Evolutionary conservation across 305 asterid genomes (phyloP).

Genomic region (Withania somnifera): DNA sequence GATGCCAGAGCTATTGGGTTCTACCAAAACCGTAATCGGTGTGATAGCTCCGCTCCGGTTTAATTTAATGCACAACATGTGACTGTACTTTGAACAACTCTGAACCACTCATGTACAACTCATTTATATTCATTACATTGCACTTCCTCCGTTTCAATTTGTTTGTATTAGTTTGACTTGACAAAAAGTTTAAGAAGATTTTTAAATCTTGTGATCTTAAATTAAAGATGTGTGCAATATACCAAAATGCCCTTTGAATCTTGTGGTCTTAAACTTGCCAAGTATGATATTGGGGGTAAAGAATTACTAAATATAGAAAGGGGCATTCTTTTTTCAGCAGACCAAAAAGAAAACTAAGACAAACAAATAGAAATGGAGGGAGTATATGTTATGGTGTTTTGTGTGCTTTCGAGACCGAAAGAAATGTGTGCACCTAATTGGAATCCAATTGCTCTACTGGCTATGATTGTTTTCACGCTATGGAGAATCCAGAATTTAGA

Average conservation of each 20-base stretch:
- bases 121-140: neutral
- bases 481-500: neutral
- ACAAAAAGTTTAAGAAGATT: neutral
- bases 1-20: neutral
- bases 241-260: neutral
- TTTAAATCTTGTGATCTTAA: neutral
- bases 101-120: neutral
- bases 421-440: neutral
- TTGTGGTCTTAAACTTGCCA: neutral
- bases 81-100: neutral
- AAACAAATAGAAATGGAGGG: neutral
- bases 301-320: neutral
- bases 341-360: neutral
- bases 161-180: neutral
- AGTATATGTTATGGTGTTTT: neutral
- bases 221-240: neutral
- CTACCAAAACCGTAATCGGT: neutral
- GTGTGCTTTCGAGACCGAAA: neutral
- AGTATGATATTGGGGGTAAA: neutral
- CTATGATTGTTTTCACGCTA: neutral
- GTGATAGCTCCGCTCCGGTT: neutral
- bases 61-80: neutral
- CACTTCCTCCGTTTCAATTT: neutral
- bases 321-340: neutral
- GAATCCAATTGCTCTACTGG: neutral